Evolutionary conservation across 192 early-diverging fungal species (phyloP).

Genomic region (Phycomyces blakesleeanus): DNA sequence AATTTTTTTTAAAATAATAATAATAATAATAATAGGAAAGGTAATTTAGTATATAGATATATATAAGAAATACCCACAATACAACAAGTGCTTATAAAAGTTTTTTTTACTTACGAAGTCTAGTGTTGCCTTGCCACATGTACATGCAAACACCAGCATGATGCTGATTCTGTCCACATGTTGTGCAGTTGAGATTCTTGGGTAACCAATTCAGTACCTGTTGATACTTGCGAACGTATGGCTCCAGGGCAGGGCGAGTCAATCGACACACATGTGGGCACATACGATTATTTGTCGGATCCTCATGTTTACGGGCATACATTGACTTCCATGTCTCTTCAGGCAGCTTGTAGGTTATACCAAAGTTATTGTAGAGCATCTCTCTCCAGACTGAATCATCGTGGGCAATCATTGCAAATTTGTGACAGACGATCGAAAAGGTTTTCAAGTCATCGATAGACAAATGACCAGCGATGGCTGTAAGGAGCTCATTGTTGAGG

Average conservation of each 20-base stretch:
- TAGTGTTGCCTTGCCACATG: constrained; percentile 30
- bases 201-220: constrained; percentile 25
- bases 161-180: constrained; percentile 15
- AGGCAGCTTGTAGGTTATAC: constrained; percentile 28
- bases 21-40: no score
- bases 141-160: constrained; percentile 28
- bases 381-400: constrained; percentile 29
- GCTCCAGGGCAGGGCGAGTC: constrained; percentile 8
- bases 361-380: constrained; percentile 23
- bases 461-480: constrained; percentile 20
- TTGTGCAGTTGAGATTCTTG: constrained; percentile 24
- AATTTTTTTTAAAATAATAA: not conserved
- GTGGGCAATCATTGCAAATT: constrained; percentile 16
- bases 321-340: constrained; percentile 23
- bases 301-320: constrained; percentile 18
- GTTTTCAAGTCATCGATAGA: not conserved
- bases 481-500: constrained; percentile 19
- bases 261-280: constrained; percentile 31
- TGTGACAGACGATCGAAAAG: constrained; percentile 17
- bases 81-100: no score
- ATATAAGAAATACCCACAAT: no score
- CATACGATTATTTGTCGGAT: constrained; percentile 23
- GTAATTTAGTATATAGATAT: no score
- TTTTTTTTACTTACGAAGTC: constrained; percentile 19
- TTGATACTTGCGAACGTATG: constrained; percentile 18